Base-by-base conservation (phyloP, 495 filamentous ascomycete species). In the Cercophora scortea region DNA sequence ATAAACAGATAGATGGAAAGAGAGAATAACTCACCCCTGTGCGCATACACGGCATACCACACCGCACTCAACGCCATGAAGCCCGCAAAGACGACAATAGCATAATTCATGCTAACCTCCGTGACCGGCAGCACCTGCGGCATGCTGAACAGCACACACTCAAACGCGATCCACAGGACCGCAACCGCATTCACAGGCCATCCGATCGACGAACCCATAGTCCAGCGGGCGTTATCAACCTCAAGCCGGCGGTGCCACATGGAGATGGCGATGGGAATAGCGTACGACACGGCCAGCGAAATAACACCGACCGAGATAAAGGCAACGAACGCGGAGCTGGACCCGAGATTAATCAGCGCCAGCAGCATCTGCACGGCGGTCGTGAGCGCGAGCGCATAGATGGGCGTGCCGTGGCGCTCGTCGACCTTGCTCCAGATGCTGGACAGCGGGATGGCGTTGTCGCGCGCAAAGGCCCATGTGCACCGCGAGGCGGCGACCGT, bases 1-100 rank as follows among this genome's bases (percentile, higher is more conserved):
- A 39, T 11, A 38, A 19, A 39, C 16, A 38, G n/a, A n/a, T n/a
- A n/a, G n/a, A n/a, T n/a, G n/a, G n/a, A 38, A 49, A 39, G 16
- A 16, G 19, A 33, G 45, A 33, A 33, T 17, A 44, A 52, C 56
- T 56, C 36, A 54, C 59, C 59, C 53, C 83, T 85, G 49, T 81
- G 77, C 12, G 84, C 85, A 65, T 83, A 81, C 1, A 75, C 71
- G 47, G 84, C 75, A 70, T 90, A 89, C 84, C 85, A 89, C 1
- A 75, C 57, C n/a, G 59, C 57, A 46, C 65, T 76, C 34, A 81
- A 62, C 0, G 72, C 65, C 33, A 81, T 78, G 50, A 85, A 84
- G 0, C 81, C 80, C 6, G 79, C 75, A 53, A 66, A 66, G 5
- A 80, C 81, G 0, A 82, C 80, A 8, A 75, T 74, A 0, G 80